These are phyloP conservation scores for Ophiosphaerella korrae DNA, from an alignment of 2,329 filamentous ascomycete genomes.

Conservation along the genomic window DNA sequence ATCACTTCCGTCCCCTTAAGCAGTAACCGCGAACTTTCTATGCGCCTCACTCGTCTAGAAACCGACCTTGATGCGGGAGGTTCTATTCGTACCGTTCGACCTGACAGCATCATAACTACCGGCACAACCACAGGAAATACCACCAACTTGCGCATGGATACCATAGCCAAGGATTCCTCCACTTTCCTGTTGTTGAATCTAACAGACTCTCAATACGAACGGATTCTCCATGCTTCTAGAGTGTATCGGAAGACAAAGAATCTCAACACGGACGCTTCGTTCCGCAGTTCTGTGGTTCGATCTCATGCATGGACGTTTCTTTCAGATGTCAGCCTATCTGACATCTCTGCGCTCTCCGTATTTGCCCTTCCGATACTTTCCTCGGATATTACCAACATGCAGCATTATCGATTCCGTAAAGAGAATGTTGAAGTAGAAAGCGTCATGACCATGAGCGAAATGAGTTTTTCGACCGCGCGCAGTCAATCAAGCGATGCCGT, in stretches of 20 bases:
- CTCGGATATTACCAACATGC: constrained; percentile 5
- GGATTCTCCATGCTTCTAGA: constrained; percentile 7
- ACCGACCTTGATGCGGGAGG: neutral
- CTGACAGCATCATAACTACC: neutral
- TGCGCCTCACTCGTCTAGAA: constrained; percentile 3
- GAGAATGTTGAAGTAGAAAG: too few species aligned
- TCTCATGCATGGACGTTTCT: constrained; percentile 17
- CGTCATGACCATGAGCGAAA: too few species aligned
- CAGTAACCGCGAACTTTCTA: constrained; percentile 4
- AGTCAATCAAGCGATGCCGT: too few species aligned
- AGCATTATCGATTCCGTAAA: constrained; percentile 6
- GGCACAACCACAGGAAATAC: neutral
- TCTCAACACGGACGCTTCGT: neutral
- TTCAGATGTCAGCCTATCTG: constrained; percentile 15
- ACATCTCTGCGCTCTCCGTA: constrained; percentile 15
- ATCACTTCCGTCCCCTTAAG: neutral
- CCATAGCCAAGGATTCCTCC: neutral
- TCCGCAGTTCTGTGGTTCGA: constrained; percentile 4
- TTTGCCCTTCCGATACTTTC: constrained; percentile 9
- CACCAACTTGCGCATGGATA: neutral
- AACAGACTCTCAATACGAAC: constrained; percentile 7
- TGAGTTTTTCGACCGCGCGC: too few species aligned
- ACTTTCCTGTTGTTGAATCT: neutral
- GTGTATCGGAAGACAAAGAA: constrained; percentile 12
- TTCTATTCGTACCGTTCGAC: neutral